These are phyloP conservation scores for Myriosclerotinia duriaeana DNA, from an alignment of 2,329 filamentous ascomycete genomes.

Conservation along the genomic window DNA sequence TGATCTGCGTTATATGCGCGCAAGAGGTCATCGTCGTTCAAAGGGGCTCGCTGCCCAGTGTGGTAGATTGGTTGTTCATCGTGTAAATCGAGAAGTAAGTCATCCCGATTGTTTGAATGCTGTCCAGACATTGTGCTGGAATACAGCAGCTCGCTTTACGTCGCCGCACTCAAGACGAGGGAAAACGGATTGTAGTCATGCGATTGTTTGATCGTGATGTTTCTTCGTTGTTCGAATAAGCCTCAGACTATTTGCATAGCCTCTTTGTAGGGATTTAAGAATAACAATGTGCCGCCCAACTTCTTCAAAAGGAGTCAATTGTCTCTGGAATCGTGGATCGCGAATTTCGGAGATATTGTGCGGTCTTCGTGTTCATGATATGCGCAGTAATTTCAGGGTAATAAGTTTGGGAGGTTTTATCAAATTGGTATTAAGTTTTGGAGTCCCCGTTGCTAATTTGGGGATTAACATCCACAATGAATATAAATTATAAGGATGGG, in stretches of 20 bases:
- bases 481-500: too few species aligned
- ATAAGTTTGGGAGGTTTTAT: not conserved
- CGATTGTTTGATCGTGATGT: conserved; percentile 19
- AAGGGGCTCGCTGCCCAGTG: conserved; percentile 72
- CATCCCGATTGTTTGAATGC: conserved; percentile 49
- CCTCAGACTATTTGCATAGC: conserved; percentile 26
- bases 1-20: conserved; percentile 64
- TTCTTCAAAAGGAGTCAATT: conserved; percentile 13
- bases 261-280: conserved; percentile 25
- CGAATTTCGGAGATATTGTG: not conserved
- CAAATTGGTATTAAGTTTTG: conserved; percentile 22
- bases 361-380: conserved; percentile 1
- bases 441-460: conserved; percentile 20
- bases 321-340: conserved; percentile 1
- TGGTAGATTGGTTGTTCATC: conserved; percentile 71
- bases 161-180: conserved; percentile 35
- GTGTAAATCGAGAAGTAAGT: conserved; percentile 73
- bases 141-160: conserved; percentile 35
- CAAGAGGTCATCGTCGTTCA: conserved; percentile 78
- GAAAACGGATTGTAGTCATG: conserved; percentile 30
- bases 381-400: not conserved
- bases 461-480: conserved; percentile 23
- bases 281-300: not conserved
- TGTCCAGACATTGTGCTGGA: conserved; percentile 59
- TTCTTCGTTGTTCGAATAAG: not conserved